Evolutionary conservation across 2,329 filamentous ascomycete genomes (phyloP), one percentile per base, ranked within the genome.

Genomic region (Rhinocladiella mackenziei): DNA sequence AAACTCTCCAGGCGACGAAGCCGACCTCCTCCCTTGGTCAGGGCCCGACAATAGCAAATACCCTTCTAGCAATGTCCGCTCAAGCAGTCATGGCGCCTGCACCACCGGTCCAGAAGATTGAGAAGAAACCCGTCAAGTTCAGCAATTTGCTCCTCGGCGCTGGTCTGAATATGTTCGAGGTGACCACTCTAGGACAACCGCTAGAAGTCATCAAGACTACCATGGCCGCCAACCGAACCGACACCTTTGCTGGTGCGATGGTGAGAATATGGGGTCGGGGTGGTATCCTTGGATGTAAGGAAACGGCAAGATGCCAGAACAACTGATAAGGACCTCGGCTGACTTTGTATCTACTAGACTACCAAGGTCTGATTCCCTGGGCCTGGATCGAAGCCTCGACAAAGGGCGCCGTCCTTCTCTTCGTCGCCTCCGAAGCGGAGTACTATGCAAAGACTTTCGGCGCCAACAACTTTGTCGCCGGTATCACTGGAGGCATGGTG

Each of bases 61-160:
- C 74, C 69, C 64, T 63, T 64, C 66, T 37, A 69, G 74, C 68
- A 70, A 83, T 85, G 80, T 80, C 80, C 69, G 71, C 76, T 64
- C 48, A 56, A 49, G 46, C 50, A 45, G 50, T 55, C 32, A 50
- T 55, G 41, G 53, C 48, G 13, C 42, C 56, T 23, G 51, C 54
- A 15, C 56, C 58, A 19, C 46, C 43, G 28, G 32, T 49, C 17
- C 53, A 61, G 44, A 72, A 68, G 69, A 74, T 94, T 67, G 89
- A 96, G 84, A 97, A 97, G 86, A 97, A 97, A 81, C 92, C 92
- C 58, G 80, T 98, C 80, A 97, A 96, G 81, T 97, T 97, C 79
- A 95, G 89, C 76, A 98, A 98, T 75, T 71, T 98, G 79, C 76
- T 98, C 63, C 81, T 96, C 62, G 89, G 89, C 64, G 86, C 87